Conservation (phyloP, 371 early-diverging fungal species). For the Nematocida major region DNA sequence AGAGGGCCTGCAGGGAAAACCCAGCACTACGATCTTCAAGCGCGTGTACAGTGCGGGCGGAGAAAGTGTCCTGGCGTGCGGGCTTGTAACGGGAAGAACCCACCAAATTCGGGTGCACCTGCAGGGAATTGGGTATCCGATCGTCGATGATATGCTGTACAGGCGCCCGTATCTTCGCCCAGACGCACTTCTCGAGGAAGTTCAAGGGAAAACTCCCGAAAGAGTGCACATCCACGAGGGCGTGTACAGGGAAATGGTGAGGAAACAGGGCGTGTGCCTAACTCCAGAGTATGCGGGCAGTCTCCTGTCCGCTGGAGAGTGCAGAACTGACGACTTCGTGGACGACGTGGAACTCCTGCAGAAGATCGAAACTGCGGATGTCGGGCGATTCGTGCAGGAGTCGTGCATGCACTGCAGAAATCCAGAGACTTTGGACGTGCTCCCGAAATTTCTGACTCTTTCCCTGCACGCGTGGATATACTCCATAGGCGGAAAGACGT, state of each 20-base stretch:
- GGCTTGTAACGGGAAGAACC: slow-evolving; percentile 85
- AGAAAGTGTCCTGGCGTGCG: slow-evolving; percentile 66
- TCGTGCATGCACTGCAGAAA: slow-evolving; percentile 56
- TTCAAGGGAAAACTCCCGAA: not conserved
- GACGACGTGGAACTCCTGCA: slow-evolving; percentile 39
- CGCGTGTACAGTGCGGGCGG: slow-evolving; percentile 44
- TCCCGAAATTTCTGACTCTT: slow-evolving; percentile 41
- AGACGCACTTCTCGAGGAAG: not conserved
- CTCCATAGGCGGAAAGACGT: slow-evolving; percentile 52
- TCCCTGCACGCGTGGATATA: slow-evolving; percentile 65
- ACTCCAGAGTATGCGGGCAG: not conserved
- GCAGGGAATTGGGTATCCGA: slow-evolving; percentile 82
- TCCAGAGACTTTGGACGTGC: not conserved
- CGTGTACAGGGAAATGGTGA: not conserved
- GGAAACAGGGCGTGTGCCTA: not conserved
- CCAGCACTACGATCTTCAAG: slow-evolving; percentile 58
- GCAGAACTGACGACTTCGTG: slow-evolving; percentile 38
- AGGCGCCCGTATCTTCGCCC: not conserved
- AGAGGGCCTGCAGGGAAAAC: slow-evolving; percentile 52
- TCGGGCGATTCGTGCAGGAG: slow-evolving; percentile 53
- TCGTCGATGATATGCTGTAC: slow-evolving; percentile 74
- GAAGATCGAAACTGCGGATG: not conserved
- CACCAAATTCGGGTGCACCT: slow-evolving; percentile 98
- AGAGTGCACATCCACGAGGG: not conserved
- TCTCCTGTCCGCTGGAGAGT: slow-evolving; percentile 5